phyloP scores from a whole-genome alignment of 768 basidiomycete species.

The Mycena indigotica region DNA sequence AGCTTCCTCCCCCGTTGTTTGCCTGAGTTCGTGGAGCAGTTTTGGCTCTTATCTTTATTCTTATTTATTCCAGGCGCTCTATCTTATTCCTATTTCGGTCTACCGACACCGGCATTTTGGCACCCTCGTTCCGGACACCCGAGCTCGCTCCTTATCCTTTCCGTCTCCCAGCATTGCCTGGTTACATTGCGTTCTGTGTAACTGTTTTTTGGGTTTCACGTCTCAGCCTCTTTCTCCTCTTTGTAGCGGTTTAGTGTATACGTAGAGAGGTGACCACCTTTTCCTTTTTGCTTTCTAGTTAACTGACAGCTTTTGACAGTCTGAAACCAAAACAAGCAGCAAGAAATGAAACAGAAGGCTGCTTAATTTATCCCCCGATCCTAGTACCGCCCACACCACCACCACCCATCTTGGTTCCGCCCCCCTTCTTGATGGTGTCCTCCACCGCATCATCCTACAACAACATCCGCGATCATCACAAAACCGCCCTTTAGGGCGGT shows the following conservation, averaged over 20 bases:
- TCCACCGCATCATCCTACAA: background rate
- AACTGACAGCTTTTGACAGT: background rate
- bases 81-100: slow-evolving; percentile 14
- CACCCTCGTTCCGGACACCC: slow-evolving; percentile 25
- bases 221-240: slow-evolving; percentile 1
- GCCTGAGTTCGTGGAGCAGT: slow-evolving; percentile 35
- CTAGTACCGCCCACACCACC: slow-evolving; percentile 2
- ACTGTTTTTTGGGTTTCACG: slow-evolving; percentile 12
- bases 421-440: background rate
- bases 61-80: slow-evolving; percentile 20
- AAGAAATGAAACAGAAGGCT: background rate
- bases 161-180: background rate
- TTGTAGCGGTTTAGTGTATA: slow-evolving; percentile 18
- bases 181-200: slow-evolving; percentile 13
- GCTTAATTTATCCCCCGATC: slow-evolving; percentile 16
- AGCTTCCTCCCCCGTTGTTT: slow-evolving; percentile 71
- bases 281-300: background rate
- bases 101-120: slow-evolving; percentile 4
- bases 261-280: slow-evolving; percentile 9
- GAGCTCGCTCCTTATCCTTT: slow-evolving; percentile 3
- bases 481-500: background rate
- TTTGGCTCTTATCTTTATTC: slow-evolving; percentile 22
- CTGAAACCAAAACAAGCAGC: slow-evolving; percentile 8
- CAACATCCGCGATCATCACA: background rate
- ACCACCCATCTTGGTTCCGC: slow-evolving; percentile 13